Evolutionary conservation across 192 early-diverging fungal species (phyloP).

Genomic region (Powellomyces hirtus): DNA sequence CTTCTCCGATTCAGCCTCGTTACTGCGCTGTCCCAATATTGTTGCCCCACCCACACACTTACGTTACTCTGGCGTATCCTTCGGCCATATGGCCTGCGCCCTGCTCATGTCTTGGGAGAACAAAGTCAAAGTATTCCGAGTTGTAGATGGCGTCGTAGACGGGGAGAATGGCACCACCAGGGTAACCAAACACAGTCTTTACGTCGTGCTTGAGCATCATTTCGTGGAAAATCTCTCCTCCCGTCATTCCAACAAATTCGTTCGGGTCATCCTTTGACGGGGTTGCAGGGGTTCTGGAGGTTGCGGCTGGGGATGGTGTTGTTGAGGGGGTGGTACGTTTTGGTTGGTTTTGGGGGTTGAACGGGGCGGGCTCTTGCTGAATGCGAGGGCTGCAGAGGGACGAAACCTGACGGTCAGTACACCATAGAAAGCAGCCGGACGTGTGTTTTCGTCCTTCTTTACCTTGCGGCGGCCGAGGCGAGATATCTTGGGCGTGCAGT

Average conservation of each 20-base stretch:
- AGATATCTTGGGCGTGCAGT: background rate
- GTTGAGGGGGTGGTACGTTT: background rate
- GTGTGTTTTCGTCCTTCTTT: too few relatives aligned
- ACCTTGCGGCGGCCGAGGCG: background rate
- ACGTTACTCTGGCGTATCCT: constrained; percentile 89
- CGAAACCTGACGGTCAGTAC: background rate
- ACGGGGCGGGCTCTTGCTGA: background rate
- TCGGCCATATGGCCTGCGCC: constrained; percentile 99
- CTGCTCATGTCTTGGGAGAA: constrained; percentile 96
- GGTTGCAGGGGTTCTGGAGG: background rate
- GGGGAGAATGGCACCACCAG: constrained; percentile 96
- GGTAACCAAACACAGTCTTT: constrained; percentile 95
- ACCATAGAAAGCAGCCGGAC: background rate
- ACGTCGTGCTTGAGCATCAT: constrained; percentile 96
- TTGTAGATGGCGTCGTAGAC: constrained; percentile 99
- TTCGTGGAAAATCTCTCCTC: constrained; percentile 98
- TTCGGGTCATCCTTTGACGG: background rate
- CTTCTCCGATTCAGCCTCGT: too few relatives aligned
- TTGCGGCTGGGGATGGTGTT: background rate
- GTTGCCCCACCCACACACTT: constrained; percentile 34
- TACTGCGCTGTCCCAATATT: too few relatives aligned
- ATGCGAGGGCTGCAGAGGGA: background rate
- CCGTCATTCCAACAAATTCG: constrained; percentile 88
- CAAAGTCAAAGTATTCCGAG: constrained; percentile 92
- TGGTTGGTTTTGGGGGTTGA: background rate